Conservation (phyloP, 331 rosid genomes). For the Quercus phellos region DNA sequence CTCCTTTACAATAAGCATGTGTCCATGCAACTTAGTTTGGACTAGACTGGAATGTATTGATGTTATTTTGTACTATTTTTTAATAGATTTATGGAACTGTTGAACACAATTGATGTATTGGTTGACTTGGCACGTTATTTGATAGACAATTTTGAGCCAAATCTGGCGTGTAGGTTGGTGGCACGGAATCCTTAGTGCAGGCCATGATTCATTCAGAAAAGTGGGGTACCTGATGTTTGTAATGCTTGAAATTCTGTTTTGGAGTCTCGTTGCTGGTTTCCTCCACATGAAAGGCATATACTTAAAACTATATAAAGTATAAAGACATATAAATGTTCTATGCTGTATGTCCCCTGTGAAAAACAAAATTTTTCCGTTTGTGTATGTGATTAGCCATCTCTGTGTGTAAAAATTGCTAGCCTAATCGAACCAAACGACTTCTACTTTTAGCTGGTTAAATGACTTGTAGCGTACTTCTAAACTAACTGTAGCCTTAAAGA, state of each 20-base stretch:
- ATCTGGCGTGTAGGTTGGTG: constrained; percentile 46
- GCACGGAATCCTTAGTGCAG: constrained; percentile 54
- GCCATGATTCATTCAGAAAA: constrained; percentile 46
- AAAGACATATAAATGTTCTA: background rate
- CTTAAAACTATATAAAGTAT: constrained; percentile 31
- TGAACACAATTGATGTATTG: background rate
- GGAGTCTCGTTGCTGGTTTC: constrained; percentile 54
- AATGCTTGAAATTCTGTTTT: constrained; percentile 50
- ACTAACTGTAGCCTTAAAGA: no score
- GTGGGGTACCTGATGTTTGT: constrained; percentile 56
- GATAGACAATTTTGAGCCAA: constrained; percentile 9
- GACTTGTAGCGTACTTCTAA: no score
- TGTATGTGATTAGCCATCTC: constrained; percentile 11
- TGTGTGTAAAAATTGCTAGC: background rate
- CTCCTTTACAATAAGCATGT: background rate
- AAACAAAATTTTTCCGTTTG: no score
- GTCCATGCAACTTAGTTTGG: background rate
- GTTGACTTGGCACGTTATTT: background rate
- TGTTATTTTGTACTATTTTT: background rate
- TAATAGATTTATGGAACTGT: background rate
- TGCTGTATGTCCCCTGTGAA: background rate
- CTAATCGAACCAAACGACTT: no score
- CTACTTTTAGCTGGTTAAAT: no score
- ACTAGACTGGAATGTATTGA: background rate
- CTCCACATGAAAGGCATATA: constrained; percentile 57